Base-by-base conservation (phyloP, 768 basidiomycete species). In the Scleroderma bovista region DNA sequence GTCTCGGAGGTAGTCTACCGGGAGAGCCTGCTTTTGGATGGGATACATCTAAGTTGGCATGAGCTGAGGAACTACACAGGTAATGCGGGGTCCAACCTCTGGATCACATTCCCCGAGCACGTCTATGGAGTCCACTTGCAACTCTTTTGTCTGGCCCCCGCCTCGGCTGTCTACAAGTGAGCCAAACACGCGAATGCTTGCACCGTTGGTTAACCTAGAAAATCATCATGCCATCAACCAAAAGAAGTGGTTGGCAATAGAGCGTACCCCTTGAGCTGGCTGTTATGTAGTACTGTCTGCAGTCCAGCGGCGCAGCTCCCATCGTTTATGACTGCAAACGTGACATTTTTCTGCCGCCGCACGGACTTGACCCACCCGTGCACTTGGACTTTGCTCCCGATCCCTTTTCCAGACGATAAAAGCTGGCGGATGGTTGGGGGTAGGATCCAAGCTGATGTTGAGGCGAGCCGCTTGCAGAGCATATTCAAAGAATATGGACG, bases 281-380 rank as follows among this genome's bases (percentile, higher is more conserved):
- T 53, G 29, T 61, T 65, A 53, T 72, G 63, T 54, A 93, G 75
- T 10, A 96, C 92, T 1, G 85, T 86, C 64, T 96, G 93, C 24
- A 95, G 60, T 3, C 82, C 81, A n/a, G 73, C 66, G 8, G 76
- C 53, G 2, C 79, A 80, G 47, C 86, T 89, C 3, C 93, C 93
- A 66, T 96, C 93, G 38, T 78, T 82, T 48, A 95, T 68, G 41
- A 85, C 81, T 12, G 83, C 85, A 62, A 96, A 97, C 2, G 89
- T 76, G n/a, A 93, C 75, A 45, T 83, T 83, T 72, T 95, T 95
- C 70, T 95, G 92, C 37, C 81, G 78, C 37, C 93, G 77, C 36
- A 94, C 77, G 2, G 88, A 90, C 58, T 85, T 86, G 49, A 97
- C 75, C 90, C 91, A 95, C 46, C 89, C 93, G 38, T 83, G 80